Conservation (phyloP, 208 protist genomes). For the Jaenimonas drosophilae region DNA sequence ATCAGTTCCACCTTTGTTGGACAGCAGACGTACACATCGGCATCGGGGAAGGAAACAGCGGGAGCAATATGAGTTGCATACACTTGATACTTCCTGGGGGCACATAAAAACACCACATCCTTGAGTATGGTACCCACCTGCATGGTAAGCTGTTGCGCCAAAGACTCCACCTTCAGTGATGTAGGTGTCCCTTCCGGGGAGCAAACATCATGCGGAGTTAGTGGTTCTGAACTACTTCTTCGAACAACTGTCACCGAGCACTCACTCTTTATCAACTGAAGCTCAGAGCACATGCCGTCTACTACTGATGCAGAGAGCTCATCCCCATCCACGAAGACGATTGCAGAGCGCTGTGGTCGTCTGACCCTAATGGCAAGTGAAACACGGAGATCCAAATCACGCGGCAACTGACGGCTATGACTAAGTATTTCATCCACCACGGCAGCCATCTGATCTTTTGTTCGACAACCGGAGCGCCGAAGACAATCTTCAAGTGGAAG, state of each 20-base stretch:
- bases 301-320: slow-evolving; percentile 33
- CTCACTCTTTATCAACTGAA: slow-evolving; percentile 33
- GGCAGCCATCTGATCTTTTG: not conserved
- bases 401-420: not conserved
- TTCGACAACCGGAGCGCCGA: too few relatives aligned
- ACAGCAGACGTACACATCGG: slow-evolving; percentile 78
- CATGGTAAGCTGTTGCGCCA: slow-evolving; percentile 34
- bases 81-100: slow-evolving; percentile 25
- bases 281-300: slow-evolving; percentile 42
- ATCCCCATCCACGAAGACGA: slow-evolving; percentile 75
- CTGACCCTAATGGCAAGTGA: slow-evolving; percentile 32
- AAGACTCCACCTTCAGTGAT: slow-evolving; percentile 41
- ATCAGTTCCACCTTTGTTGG: slow-evolving; percentile 50
- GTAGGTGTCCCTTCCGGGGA: slow-evolving; percentile 40
- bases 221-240: slow-evolving; percentile 17
- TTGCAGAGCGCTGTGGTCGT: slow-evolving; percentile 17
- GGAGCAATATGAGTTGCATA: slow-evolving; percentile 39
- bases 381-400: slow-evolving; percentile 29
- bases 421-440: not conserved
- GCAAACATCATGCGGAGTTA: slow-evolving; percentile 33
- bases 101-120: slow-evolving; percentile 82
- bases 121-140: slow-evolving; percentile 26
- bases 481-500: too few relatives aligned
- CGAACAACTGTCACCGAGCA: slow-evolving; percentile 43
- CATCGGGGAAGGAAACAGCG: slow-evolving; percentile 52